Percentiles rank a stretch among this genome's conserved stretches.
Evolutionary conservation across 768 basidiomycete genomes (phyloP).

Genomic region (Fomitopsis pulvina): DNA sequence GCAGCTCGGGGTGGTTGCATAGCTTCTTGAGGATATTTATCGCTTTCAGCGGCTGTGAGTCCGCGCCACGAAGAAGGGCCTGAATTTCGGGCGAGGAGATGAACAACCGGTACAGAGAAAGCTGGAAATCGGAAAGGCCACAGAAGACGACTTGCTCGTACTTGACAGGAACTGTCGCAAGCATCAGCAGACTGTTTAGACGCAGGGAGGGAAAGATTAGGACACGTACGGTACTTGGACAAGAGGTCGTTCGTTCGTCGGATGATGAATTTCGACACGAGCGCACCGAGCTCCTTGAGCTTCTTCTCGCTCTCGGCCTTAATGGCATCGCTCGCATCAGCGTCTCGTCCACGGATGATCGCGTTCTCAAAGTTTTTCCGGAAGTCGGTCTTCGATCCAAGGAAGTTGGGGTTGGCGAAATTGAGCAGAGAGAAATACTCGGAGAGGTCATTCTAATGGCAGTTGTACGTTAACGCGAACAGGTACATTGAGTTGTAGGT

Average conservation of each 20-base stretch:
- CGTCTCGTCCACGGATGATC: constrained; percentile 87
- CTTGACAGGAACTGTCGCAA: constrained; percentile 83
- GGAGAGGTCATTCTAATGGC: constrained; percentile 74
- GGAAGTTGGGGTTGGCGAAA: constrained; percentile 88
- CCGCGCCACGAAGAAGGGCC: constrained; percentile 75
- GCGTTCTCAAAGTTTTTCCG: constrained; percentile 91
- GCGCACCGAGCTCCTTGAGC: constrained; percentile 80
- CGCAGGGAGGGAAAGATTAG: not conserved
- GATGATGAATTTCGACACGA: constrained; percentile 93
- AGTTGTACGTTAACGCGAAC: not conserved
- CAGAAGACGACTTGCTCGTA: constrained; percentile 99
- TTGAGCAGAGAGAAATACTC: constrained; percentile 93
- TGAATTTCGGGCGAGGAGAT: constrained; percentile 92
- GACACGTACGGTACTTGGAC: constrained; percentile 82
- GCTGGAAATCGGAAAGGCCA: constrained; percentile 74
- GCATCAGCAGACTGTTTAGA: constrained; percentile 7
- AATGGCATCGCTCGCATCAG: constrained; percentile 70
- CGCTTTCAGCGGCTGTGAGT: constrained; percentile 93
- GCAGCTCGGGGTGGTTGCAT: constrained; percentile 90
- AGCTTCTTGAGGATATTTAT: constrained; percentile 94
- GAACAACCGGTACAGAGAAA: constrained; percentile 81
- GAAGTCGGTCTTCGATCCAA: constrained; percentile 86
- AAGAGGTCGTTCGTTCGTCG: constrained; percentile 89
- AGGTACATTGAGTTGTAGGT: not conserved
- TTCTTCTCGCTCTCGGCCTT: constrained; percentile 85